Evolutionary conservation across 2,329 filamentous ascomycete species (phyloP), one percentile per base, ranked within the genome.

Genomic region (Ophiostoma australiae): DNA sequence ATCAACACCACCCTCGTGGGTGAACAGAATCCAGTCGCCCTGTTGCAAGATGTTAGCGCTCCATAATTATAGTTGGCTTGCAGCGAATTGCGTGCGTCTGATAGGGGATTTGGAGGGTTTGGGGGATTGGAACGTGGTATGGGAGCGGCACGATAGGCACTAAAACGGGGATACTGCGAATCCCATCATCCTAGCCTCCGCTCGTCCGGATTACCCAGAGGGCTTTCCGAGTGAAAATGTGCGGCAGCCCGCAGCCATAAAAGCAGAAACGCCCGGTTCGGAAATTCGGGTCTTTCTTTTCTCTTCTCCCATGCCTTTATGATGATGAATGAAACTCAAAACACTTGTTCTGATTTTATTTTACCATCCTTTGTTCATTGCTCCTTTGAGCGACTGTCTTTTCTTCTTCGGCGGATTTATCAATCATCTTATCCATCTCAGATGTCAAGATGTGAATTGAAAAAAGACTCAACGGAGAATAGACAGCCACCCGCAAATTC

Each of bases 1-100:
- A 83, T 99, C 95, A 76, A 99, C 94, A 91, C 95, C 95, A 86
- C 95, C 95, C 84, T 99, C 95, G 84, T 99, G 93, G 78, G 94
- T 97, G 87, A 99, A 99, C 79, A 99, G 92, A 80, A 99, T 97
- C 93, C 94, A 98, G 84, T 99, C 95, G 80, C 95, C 95, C 95
- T 98, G 80, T 67, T 37, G 20, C 23, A 17, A 67, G 35, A 23
- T 37, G 67, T 71, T 67, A 71, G 67, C 69, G 52, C 68, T 70
- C 69, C 69, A 70, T 72, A 72, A 72, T 72, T 70, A 68, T 55
- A 33, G 33, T 23, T 41, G 33, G 11, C 35, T 23, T 39, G 17
- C 1, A 39, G n/a, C 63, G 63, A 39, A 41, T 39, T 66, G 58
- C 27, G 67, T 71, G 67, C 33, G 63, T 67, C 61, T 52, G 67